phyloP scores from a whole-genome alignment of 2,329 filamentous ascomycete species.

The Pseudophaeomoniella oleicola region DNA sequence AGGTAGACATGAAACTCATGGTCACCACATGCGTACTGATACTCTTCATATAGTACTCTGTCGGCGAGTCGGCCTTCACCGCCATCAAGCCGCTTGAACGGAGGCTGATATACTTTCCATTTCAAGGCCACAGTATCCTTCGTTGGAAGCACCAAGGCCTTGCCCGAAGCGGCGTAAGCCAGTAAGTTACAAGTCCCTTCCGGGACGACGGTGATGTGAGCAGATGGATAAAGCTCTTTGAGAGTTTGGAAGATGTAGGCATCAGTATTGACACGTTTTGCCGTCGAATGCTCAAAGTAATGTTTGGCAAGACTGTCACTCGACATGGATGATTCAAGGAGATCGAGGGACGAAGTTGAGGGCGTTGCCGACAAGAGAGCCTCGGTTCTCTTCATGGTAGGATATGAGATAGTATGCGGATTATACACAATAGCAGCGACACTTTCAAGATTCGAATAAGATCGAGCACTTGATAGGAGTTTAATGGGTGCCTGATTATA shows the following conservation, averaged over 20 bases:
- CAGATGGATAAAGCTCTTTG: slow-evolving; percentile 6
- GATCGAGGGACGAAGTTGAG: neutral
- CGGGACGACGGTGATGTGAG: slow-evolving; percentile 17
- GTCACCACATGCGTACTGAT: slow-evolving; percentile 8
- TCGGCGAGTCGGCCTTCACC: slow-evolving; percentile 7
- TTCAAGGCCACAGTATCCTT: slow-evolving; percentile 19
- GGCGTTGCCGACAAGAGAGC: too few species aligned
- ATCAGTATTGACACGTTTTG: slow-evolving; percentile 10
- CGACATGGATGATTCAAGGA: neutral
- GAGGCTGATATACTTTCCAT: slow-evolving; percentile 9
- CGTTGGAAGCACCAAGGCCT: slow-evolving; percentile 22
- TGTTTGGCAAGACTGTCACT: neutral
- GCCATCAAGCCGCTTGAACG: slow-evolving; percentile 8
- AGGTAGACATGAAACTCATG: slow-evolving; percentile 11
- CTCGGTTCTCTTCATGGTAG: too few species aligned
- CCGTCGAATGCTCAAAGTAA: slow-evolving; percentile 8
- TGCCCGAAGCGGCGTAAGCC: slow-evolving; percentile 26
- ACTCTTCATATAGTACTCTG: slow-evolving; percentile 8
- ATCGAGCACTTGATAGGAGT: too few species aligned
- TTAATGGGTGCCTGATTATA: too few species aligned
- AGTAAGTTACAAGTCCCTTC: slow-evolving; percentile 21
- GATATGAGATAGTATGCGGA: too few species aligned
- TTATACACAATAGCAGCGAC: too few species aligned
- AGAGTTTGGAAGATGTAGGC: slow-evolving; percentile 8
- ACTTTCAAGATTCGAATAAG: too few species aligned